Percentiles rank a stretch among this genome's conserved stretches.
Evolutionary conservation across 768 basidiomycete species (phyloP).

Genomic region (Boletellus ananas): DNA sequence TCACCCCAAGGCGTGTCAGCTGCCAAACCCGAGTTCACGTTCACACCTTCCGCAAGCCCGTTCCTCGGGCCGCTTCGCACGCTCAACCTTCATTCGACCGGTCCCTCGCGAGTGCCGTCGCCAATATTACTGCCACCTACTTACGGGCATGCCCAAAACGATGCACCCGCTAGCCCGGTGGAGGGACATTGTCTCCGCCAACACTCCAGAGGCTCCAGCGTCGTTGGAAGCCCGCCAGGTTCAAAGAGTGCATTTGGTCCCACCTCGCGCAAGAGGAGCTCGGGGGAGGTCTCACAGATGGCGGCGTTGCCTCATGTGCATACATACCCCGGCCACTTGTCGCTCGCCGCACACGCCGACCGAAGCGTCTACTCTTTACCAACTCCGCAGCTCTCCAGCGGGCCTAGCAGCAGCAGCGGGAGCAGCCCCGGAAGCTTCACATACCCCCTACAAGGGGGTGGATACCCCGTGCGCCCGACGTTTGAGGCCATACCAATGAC

Average conservation of each 20-base stretch:
- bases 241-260: constrained; percentile 26
- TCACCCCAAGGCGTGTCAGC: constrained; percentile 24
- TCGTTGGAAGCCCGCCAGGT: constrained; percentile 37
- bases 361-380: constrained; percentile 35
- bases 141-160: constrained; percentile 21
- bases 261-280: constrained; percentile 28
- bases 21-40: constrained; percentile 35
- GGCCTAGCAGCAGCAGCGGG: constrained; percentile 54
- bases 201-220: constrained; percentile 29
- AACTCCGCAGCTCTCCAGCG: constrained; percentile 63
- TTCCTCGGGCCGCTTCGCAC: constrained; percentile 77
- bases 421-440: constrained; percentile 57
- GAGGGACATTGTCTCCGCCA: constrained; percentile 30
- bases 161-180: constrained; percentile 32
- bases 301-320: constrained; percentile 28
- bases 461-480: constrained; percentile 17
- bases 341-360: constrained; percentile 25
- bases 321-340: constrained; percentile 32
- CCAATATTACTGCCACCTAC: constrained; percentile 64
- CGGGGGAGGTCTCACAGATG: constrained; percentile 30
- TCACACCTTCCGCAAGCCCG: constrained; percentile 74
- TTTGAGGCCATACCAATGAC: constrained; percentile 31
- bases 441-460: constrained; percentile 32
- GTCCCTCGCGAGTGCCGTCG: constrained; percentile 67
- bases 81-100: constrained; percentile 68